A percentile compares a stretch with the other conserved stretches of the same genome.
These are phyloP conservation scores for Sphenostylis stenocarpa DNA, from an alignment of 306 rosid genomes.

Conservation along the genomic window DNA sequence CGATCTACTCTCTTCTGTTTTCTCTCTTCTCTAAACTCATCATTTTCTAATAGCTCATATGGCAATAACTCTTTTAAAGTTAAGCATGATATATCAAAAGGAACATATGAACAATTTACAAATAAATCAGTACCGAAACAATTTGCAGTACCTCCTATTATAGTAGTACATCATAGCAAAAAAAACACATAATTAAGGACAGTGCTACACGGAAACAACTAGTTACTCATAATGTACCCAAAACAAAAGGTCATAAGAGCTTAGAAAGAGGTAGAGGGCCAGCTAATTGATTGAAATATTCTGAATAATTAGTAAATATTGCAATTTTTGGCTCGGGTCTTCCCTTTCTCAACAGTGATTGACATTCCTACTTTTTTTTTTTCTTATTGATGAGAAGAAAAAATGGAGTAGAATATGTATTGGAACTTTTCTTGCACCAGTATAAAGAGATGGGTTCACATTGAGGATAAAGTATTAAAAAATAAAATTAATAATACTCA, in stretches of 20 bases:
- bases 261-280: background rate
- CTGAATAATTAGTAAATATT: background rate
- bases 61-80: no score
- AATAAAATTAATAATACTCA: constrained; percentile 8
- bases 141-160: background rate
- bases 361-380: constrained; percentile 7
- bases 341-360: background rate
- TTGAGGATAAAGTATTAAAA: background rate
- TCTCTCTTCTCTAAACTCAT: no score
- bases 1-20: no score
- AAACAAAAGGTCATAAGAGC: background rate
- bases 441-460: constrained; percentile 8
- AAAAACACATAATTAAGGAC: background rate
- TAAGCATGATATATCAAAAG: no score
- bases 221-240: background rate
- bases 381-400: constrained; percentile 9
- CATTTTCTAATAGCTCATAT: no score
- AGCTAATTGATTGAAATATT: background rate
- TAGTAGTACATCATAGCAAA: background rate
- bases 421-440: constrained; percentile 10
- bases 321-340: background rate
- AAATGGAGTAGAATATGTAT: background rate
- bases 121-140: background rate
- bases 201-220: background rate
- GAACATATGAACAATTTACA: no score